A percentile compares a stretch with the other conserved stretches of the same genome.
phyloP scores from a whole-genome alignment of 1,284 basidiomycete species.

The Veloporphyrellus conicus region DNA sequence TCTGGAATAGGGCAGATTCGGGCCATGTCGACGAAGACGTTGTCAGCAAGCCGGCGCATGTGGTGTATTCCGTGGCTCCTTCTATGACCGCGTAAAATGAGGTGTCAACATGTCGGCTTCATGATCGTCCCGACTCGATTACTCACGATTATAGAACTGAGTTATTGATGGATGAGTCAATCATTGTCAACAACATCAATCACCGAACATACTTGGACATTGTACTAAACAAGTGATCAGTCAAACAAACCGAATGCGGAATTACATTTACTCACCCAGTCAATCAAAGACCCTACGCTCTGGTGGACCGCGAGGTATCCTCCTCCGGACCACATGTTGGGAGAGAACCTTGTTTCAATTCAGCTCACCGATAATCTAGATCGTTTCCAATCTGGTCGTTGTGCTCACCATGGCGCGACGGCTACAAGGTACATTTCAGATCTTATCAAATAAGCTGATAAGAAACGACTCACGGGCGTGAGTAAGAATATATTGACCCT shows the following conservation, averaged over 20 bases:
- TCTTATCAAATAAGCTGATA: neutral
- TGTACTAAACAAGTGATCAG: conserved; percentile 33
- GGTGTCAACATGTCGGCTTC: neutral
- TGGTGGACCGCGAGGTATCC: conserved; percentile 58
- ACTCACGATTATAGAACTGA: conserved; percentile 61
- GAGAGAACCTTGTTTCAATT: conserved; percentile 19
- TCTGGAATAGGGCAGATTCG: conserved; percentile 54
- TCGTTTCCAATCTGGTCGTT: neutral
- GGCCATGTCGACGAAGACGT: conserved; percentile 42
- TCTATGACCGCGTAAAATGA: conserved; percentile 29
- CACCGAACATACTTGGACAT: conserved; percentile 37
- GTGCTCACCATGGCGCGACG: conserved; percentile 28
- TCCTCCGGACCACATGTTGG: conserved; percentile 33
- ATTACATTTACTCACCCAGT: conserved; percentile 38
- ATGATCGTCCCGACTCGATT: neutral
- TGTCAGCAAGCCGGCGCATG: conserved; percentile 43
- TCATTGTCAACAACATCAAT: neutral
- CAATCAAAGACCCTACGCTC: conserved; percentile 53
- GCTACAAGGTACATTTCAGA: conserved; percentile 17
- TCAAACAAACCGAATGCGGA: neutral
- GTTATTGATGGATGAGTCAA: neutral
- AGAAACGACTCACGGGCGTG: conserved; percentile 33
- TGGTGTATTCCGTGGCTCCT: conserved; percentile 45
- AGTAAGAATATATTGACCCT: conserved; percentile 36
- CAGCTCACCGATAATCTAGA: neutral